phyloP scores from a whole-genome alignment of 768 basidiomycete genomes.

The Collybia sp. region DNA sequence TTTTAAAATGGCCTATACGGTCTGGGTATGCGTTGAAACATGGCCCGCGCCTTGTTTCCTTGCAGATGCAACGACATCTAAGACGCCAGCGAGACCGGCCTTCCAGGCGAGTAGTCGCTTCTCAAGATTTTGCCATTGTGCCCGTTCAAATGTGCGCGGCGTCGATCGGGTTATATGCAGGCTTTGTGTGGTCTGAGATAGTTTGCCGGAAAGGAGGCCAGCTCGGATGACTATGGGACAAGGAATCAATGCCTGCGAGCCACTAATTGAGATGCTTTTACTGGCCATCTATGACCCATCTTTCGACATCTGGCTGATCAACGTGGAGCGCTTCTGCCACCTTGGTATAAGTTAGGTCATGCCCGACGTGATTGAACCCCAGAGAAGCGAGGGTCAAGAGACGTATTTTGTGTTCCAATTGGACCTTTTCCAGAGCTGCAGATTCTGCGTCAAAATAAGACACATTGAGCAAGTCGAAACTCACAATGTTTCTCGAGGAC shows the following conservation, averaged over 20 bases:
- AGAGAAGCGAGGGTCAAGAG: slow-evolving; percentile 73
- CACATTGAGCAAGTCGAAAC: slow-evolving; percentile 14
- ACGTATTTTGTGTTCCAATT: slow-evolving; percentile 76
- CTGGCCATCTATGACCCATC: slow-evolving; percentile 84
- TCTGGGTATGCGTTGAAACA: not conserved
- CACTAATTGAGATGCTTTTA: not conserved
- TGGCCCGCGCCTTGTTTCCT: slow-evolving; percentile 30
- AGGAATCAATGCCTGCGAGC: slow-evolving; percentile 2
- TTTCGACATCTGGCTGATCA: slow-evolving; percentile 64
- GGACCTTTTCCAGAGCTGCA: slow-evolving; percentile 50
- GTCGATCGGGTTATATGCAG: slow-evolving; percentile 71
- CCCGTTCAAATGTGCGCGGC: slow-evolving; percentile 68
- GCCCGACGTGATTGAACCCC: slow-evolving; percentile 72
- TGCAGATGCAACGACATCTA: slow-evolving; percentile 64
- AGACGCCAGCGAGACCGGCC: slow-evolving; percentile 57
- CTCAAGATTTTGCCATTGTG: slow-evolving; percentile 79
- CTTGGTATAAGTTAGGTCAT: slow-evolving; percentile 64
- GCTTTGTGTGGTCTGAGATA: slow-evolving; percentile 75
- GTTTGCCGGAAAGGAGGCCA: slow-evolving; percentile 74
- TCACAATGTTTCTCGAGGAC: slow-evolving; percentile 55
- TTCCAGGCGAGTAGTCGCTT: slow-evolving; percentile 77
- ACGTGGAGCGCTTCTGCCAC: slow-evolving; percentile 69
- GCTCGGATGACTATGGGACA: slow-evolving; percentile 65
- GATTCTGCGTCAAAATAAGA: slow-evolving; percentile 4
- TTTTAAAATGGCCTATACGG: not conserved